Evolutionary conservation across 2,329 filamentous ascomycete genomes (phyloP).

Genomic region (Akanthomyces muscarius): DNA sequence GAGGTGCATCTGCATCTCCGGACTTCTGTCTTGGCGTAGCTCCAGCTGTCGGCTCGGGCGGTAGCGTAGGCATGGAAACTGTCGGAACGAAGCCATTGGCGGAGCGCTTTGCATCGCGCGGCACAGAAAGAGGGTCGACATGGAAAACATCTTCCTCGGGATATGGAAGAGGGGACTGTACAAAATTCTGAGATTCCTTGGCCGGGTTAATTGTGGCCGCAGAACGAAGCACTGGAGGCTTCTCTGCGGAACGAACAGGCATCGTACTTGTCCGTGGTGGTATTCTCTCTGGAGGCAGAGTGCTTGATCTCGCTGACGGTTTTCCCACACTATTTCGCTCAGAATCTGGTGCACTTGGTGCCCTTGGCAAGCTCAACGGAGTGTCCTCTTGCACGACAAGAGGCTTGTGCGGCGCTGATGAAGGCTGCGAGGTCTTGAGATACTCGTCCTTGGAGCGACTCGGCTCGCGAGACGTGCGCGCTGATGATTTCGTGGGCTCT

Average conservation of each 20-base stretch:
- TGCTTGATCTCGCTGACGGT: background rate
- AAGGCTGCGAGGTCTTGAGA: conserved; percentile 27
- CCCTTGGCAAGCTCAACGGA: conserved; percentile 13
- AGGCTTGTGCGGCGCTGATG: conserved; percentile 32
- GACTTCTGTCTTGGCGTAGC: background rate
- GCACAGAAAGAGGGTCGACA: conserved; percentile 22
- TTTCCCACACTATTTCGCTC: background rate
- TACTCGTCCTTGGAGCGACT: conserved; percentile 40
- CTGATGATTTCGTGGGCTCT: conserved; percentile 19
- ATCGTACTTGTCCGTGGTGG: conserved; percentile 10
- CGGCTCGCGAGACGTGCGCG: conserved; percentile 27
- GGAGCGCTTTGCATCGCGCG: background rate
- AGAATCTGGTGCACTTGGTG: background rate
- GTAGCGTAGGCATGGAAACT: conserved; percentile 26
- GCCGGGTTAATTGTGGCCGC: conserved; percentile 4
- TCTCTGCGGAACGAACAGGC: conserved; percentile 10
- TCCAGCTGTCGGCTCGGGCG: background rate
- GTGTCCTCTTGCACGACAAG: conserved; percentile 34
- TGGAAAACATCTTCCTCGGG: conserved; percentile 34
- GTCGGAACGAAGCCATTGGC: conserved; percentile 13
- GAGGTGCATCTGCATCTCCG: background rate
- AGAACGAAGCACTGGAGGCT: conserved; percentile 11
- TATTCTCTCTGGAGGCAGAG: background rate
- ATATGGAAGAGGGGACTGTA: conserved; percentile 32
- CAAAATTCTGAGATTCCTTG: background rate